A percentile compares a stretch with the other conserved stretches of the same genome.
phyloP scores from a whole-genome alignment of 2,329 filamentous ascomycete genomes.

The Aspergillus terreus region DNA sequence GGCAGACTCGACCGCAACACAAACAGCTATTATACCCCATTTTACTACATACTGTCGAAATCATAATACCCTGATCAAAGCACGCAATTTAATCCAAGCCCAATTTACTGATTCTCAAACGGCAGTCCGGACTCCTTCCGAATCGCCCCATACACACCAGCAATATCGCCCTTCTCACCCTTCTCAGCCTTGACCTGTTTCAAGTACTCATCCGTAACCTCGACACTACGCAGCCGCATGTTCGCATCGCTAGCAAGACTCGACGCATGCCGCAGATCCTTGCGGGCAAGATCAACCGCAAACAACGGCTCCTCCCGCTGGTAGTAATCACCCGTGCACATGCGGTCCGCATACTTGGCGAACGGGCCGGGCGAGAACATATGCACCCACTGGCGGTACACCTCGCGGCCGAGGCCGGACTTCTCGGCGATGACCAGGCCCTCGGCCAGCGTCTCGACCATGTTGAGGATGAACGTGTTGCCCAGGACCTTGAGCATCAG shows the following conservation, averaged over 20 bases:
- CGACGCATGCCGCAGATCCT: conserved; percentile 74
- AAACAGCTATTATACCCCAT: too few species aligned
- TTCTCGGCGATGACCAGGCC: conserved; percentile 77
- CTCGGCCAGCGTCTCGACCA: conserved; percentile 75
- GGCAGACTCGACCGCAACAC: too few species aligned
- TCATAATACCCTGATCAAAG: too few species aligned
- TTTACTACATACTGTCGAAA: too few species aligned
- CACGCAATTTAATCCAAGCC: not conserved
- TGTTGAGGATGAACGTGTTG: conserved; percentile 81
- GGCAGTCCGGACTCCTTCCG: conserved; percentile 69
- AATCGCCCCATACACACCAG: conserved; percentile 76
- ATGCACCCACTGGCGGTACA: conserved; percentile 68
- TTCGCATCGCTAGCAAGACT: conserved; percentile 62
- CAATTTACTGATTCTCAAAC: conserved; percentile 59
- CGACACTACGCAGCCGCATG: conserved; percentile 59
- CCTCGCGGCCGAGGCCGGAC: conserved; percentile 66
- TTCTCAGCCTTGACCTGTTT: conserved; percentile 64
- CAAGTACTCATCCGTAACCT: conserved; percentile 67
- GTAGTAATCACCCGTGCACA: conserved; percentile 74
- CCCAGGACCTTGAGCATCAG: conserved; percentile 76
- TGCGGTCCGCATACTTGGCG: conserved; percentile 68
- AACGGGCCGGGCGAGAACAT: conserved; percentile 73
- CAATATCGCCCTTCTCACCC: conserved; percentile 72
- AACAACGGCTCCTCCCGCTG: conserved; percentile 75
- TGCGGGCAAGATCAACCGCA: conserved; percentile 74